Evolutionary conservation across 306 rosid species (phyloP).

Genomic region (Lithocarpus polystachyus): DNA sequence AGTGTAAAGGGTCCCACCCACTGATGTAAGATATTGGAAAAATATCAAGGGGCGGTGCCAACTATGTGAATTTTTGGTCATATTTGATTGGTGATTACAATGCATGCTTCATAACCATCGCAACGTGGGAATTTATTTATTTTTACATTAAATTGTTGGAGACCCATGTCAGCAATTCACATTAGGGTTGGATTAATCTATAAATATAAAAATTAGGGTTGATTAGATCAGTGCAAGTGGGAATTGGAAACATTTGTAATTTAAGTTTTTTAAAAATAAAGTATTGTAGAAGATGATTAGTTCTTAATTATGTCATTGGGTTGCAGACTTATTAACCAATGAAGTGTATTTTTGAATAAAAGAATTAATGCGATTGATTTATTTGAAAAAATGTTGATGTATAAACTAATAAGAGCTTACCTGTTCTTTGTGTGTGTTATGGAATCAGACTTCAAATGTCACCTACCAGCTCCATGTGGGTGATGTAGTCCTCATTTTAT

Average conservation of each 20-base stretch:
- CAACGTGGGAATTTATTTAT: background rate
- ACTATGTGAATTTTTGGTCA: background rate
- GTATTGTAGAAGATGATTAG: too few relatives aligned
- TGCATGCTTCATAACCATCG: background rate
- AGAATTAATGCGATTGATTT: background rate
- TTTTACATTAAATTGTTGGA: background rate
- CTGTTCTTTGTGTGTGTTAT: background rate
- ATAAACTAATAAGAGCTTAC: background rate
- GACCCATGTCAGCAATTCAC: background rate
- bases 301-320: too few relatives aligned
- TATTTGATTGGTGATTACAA: background rate
- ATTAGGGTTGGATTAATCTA: background rate
- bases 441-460: background rate
- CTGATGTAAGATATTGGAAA: background rate
- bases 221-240: background rate
- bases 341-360: too few relatives aligned
- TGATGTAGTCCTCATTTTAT: background rate
- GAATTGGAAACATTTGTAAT: background rate
- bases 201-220: background rate
- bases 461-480: background rate
- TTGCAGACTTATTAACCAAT: too few relatives aligned
- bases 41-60: background rate
- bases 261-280: too few relatives aligned
- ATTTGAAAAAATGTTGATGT: background rate
- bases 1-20: background rate